Evolutionary conservation across 2,329 filamentous ascomycete genomes (phyloP).

Genomic region (Dactylellina haptotyla): DNA sequence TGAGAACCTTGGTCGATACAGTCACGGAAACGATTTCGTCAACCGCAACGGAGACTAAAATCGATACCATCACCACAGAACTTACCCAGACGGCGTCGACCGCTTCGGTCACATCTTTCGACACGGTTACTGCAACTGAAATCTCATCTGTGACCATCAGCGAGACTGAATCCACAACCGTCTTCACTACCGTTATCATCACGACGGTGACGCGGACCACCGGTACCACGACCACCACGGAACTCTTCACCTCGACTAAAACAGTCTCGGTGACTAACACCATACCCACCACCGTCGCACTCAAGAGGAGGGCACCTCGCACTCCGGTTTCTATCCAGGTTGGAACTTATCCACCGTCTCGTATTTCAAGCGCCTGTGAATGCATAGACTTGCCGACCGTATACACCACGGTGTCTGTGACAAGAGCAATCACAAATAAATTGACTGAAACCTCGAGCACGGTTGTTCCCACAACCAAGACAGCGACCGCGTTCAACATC

Average conservation of each 20-base stretch:
- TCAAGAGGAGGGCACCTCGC: slow-evolving; percentile 6
- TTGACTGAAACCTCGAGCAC: neutral
- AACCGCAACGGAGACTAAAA: neutral
- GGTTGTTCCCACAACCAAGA: neutral
- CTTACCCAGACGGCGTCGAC: slow-evolving; percentile 9
- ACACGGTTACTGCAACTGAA: slow-evolving; percentile 11
- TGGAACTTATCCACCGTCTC: slow-evolving; percentile 28
- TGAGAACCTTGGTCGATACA: slow-evolving; percentile 1
- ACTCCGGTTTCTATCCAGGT: slow-evolving; percentile 9
- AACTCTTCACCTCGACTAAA: slow-evolving; percentile 23
- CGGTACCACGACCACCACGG: neutral
- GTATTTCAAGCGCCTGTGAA: slow-evolving; percentile 26
- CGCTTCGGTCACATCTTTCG: neutral
- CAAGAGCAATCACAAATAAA: slow-evolving; percentile 2
- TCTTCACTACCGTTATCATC: slow-evolving; percentile 4
- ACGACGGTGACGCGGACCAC: slow-evolving; percentile 3
- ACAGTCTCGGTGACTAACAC: neutral
- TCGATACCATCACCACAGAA: slow-evolving; percentile 1
- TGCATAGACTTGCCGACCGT: slow-evolving; percentile 18
- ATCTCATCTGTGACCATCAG: slow-evolving; percentile 3
- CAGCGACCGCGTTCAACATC: neutral
- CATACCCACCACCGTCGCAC: neutral
- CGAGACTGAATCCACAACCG: neutral
- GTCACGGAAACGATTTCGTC: neutral
- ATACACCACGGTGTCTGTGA: slow-evolving; percentile 5